These are phyloP conservation scores for Caryopteris hybrid DNA, from an alignment of 305 asterid genomes.

Conservation along the genomic window DNA sequence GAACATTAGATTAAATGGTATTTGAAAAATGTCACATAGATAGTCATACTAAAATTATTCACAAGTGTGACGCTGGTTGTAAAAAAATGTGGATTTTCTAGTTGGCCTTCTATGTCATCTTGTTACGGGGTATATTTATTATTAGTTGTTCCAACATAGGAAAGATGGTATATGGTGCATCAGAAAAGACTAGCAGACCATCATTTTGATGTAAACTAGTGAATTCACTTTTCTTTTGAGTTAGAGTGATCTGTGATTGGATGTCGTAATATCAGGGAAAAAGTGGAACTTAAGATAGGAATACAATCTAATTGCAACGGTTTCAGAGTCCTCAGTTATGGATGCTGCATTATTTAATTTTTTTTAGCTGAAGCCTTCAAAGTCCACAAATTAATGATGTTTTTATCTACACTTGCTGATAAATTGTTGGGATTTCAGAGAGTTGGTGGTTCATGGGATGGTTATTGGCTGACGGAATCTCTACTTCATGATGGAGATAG, in stretches of 20 bases:
- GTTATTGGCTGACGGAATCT: conserved; percentile 94
- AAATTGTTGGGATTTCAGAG: conserved; percentile 40
- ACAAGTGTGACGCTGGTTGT: background rate
- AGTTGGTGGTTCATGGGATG: conserved; percentile 97
- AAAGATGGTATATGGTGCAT: background rate
- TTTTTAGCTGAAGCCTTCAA: too few relatives aligned
- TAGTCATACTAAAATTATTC: background rate
- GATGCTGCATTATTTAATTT: background rate
- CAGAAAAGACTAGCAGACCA: background rate
- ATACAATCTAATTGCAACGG: too few relatives aligned
- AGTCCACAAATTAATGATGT: too few relatives aligned
- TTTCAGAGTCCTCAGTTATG: background rate
- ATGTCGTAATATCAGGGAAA: background rate
- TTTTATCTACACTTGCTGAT: background rate
- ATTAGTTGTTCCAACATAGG: background rate
- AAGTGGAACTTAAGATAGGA: too few relatives aligned
- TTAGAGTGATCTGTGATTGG: background rate
- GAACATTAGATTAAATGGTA: background rate
- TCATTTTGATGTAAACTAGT: background rate
- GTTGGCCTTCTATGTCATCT: too few relatives aligned
- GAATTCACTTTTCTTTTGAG: background rate
- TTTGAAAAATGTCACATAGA: background rate
- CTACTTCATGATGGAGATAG: conserved; percentile 81
- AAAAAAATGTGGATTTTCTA: background rate
- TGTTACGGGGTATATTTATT: background rate